Percentiles rank a stretch among this genome's conserved stretches.
These are phyloP conservation scores for Arachnomyces sp. DNA, from an alignment of 2,329 filamentous ascomycete species.

Conservation along the genomic window DNA sequence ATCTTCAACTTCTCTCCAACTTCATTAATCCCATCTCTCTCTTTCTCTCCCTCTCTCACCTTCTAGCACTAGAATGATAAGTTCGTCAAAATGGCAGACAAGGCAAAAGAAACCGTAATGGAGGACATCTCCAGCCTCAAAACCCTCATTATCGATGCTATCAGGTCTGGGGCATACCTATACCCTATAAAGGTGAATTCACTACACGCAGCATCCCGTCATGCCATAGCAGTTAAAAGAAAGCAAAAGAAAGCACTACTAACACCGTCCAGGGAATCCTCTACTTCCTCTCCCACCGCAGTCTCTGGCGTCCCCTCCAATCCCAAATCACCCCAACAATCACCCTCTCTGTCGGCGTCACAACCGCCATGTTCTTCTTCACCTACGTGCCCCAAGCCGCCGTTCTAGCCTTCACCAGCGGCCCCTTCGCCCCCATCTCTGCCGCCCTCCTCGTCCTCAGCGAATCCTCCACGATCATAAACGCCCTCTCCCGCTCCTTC, in stretches of 20 bases:
- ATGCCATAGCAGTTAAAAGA: too few species aligned
- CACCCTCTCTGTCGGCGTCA: constrained; percentile 63
- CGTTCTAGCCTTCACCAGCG: constrained; percentile 74
- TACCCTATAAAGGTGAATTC: constrained; percentile 66
- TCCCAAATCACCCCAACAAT: constrained; percentile 56
- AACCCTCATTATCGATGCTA: constrained; percentile 58
- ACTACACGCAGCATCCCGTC: constrained; percentile 1
- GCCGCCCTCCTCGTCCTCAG: constrained; percentile 52
- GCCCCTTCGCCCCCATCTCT: constrained; percentile 59
- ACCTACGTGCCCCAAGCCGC: constrained; percentile 81
- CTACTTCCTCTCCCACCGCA: constrained; percentile 52
- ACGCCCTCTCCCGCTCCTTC: constrained; percentile 58
- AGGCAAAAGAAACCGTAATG: constrained; percentile 50
- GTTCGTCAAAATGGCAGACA: constrained; percentile 34
- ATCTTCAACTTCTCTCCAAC: neutral
- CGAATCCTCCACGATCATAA: constrained; percentile 48
- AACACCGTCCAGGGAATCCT: constrained; percentile 45
- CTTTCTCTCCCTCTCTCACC: too few species aligned
- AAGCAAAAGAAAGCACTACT: constrained; percentile 4
- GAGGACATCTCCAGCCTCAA: constrained; percentile 66
- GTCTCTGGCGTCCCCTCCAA: constrained; percentile 53
- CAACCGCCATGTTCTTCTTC: constrained; percentile 76
- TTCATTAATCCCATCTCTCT: neutral
- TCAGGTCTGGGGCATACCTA: constrained; percentile 69
- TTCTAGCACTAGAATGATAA: too few species aligned